Base-by-base conservation (phyloP, 2,329 filamentous ascomycete genomes). In the Penicillium olsonii region DNA sequence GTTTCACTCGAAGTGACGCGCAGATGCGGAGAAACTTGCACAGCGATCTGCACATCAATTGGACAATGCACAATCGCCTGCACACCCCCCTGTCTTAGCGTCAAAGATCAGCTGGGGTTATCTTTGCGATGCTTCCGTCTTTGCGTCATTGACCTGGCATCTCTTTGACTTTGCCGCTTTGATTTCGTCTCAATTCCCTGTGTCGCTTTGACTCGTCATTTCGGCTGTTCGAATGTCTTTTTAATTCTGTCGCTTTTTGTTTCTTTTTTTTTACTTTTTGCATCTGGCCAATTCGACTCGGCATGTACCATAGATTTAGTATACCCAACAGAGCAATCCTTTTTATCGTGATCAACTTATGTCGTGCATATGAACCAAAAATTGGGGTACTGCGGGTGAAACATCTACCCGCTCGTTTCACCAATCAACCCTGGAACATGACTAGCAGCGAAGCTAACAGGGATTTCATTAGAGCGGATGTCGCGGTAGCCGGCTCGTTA, bases 271-370 rank as follows among this genome's bases (percentile, higher is more conserved):
- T 44, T 38, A 51, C 48, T 38, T 31, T 44, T 51, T 53, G 54
- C 48, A 56, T 56, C 47, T 53, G 53, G 51, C 53, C 54, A 56
- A 58, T 60, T 43, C 58, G 56, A 65, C 65, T 62, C 62, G 59
- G 64, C 60, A 61, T 69, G 65, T 69, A 67, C 54, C 61, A 68
- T 69, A 69, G 66, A 69, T 62, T 63, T 67, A 68, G 67, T 68
- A 69, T 69, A 69, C 66, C 66, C 66, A 64, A 59, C 61, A 59
- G 57, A 64, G 62, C 60, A 61, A 54, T 51, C 48, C 47, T 33
- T 45, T 56, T 37, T 48, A 31, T 42, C 41, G 47, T 53, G 7
- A 35, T 45, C 26, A 17, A 39, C 34, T 46, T 46, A 60, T 60
- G 55, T 59, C 52, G 45, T 59, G 57, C 59, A 61, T 59, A 8